phyloP scores from a whole-genome alignment of 2,329 filamentous ascomycete species.

The Plenodomus biglobosus region DNA sequence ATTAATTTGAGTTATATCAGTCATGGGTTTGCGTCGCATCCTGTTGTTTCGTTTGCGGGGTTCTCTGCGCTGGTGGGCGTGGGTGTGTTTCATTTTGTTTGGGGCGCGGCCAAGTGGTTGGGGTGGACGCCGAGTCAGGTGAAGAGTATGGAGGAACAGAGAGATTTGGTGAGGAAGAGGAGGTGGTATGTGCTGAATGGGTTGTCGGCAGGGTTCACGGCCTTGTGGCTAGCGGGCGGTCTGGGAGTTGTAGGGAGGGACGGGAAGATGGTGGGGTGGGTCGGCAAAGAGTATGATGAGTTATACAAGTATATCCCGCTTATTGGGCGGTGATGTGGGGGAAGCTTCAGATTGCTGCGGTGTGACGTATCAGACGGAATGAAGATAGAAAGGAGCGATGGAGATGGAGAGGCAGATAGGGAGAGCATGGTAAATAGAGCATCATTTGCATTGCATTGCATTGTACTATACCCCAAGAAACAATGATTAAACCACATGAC shows the following conservation, averaged over 20 bases:
- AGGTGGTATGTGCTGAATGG: slow-evolving; percentile 74
- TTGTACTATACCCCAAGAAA: slow-evolving; percentile 25
- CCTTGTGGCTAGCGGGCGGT: slow-evolving; percentile 79
- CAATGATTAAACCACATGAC: neutral
- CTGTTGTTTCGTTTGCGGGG: slow-evolving; percentile 64
- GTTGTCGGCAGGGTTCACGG: slow-evolving; percentile 58
- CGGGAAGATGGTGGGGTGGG: slow-evolving; percentile 72
- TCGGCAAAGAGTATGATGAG: slow-evolving; percentile 76
- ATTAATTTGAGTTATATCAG: slow-evolving; percentile 81
- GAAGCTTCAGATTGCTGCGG: neutral
- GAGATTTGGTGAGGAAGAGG: slow-evolving; percentile 59
- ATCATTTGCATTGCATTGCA: slow-evolving; percentile 11
- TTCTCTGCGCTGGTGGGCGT: slow-evolving; percentile 69
- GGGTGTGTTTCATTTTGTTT: slow-evolving; percentile 76
- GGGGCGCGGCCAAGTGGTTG: slow-evolving; percentile 84
- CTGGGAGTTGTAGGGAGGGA: slow-evolving; percentile 75
- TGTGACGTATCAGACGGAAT: too few relatives aligned
- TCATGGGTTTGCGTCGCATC: slow-evolving; percentile 78
- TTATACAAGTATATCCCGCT: slow-evolving; percentile 65
- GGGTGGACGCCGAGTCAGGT: slow-evolving; percentile 62
- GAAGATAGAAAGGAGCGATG: neutral
- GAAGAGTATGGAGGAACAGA: slow-evolving; percentile 52
- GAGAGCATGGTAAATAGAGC: neutral
- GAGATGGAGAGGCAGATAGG: neutral
- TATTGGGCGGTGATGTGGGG: slow-evolving; percentile 55